Percentiles rank a stretch among this genome's conserved stretches.
These are phyloP conservation scores for Camptophora hylomeconis DNA, from an alignment of 2,329 filamentous ascomycete genomes.

Conservation along the genomic window DNA sequence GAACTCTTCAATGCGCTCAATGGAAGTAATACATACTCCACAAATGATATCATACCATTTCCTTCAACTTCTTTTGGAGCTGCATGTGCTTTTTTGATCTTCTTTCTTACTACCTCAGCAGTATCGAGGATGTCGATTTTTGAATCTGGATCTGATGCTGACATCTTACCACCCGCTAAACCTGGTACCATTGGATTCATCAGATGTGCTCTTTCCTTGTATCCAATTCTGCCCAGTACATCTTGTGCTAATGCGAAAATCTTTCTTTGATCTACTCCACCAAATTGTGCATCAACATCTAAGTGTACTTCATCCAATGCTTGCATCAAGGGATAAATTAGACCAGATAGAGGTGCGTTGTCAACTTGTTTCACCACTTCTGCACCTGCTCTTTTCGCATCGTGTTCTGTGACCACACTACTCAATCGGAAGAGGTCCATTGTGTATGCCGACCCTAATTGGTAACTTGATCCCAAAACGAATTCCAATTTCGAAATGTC, in stretches of 20 bases:
- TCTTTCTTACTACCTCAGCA: constrained; percentile 61
- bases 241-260: constrained; percentile 79
- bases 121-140: constrained; percentile 90
- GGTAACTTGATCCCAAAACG: constrained; percentile 73
- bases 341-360: constrained; percentile 59
- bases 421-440: constrained; percentile 79
- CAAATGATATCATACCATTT: constrained; percentile 76
- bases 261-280: constrained; percentile 75
- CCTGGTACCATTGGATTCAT: constrained; percentile 88
- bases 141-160: constrained; percentile 52
- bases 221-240: constrained; percentile 72
- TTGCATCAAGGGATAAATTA: constrained; percentile 80
- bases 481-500: constrained; percentile 68
- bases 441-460: constrained; percentile 53
- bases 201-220: constrained; percentile 60
- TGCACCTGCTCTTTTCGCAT: constrained; percentile 79
- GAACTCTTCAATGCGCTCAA: constrained; percentile 47
- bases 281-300: constrained; percentile 77
- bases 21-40: constrained; percentile 76
- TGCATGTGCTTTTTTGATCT: constrained; percentile 74
- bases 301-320: constrained; percentile 84
- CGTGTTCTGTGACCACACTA: constrained; percentile 58
- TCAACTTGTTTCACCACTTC: constrained; percentile 89
- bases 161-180: constrained; percentile 59
- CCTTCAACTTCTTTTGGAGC: constrained; percentile 64